These are phyloP conservation scores for Wallemia hederae DNA, from an alignment of 1,284 basidiomycete species.

Conservation along the genomic window DNA sequence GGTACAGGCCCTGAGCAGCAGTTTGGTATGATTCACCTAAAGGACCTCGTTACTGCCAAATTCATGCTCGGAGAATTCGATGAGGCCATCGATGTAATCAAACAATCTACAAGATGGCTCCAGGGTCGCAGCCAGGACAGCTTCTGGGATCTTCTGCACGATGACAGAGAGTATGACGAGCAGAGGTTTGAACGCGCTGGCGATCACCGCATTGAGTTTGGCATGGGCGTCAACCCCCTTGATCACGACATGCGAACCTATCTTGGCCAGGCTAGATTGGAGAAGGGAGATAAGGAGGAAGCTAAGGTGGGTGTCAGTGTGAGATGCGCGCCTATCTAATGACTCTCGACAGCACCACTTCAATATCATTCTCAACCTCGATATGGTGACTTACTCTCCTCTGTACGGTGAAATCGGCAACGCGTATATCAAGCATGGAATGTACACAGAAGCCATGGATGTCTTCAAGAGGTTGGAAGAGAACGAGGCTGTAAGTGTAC, in stretches of 20 bases:
- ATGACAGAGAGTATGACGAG: conserved; percentile 63
- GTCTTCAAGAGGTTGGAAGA: conserved; percentile 46
- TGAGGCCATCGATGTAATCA: conserved; percentile 36
- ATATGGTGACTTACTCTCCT: conserved; percentile 40
- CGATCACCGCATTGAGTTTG: conserved; percentile 12
- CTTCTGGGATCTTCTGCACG: conserved; percentile 52
- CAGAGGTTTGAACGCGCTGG: conserved; percentile 14
- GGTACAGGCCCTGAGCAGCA: background rate
- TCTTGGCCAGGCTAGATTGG: conserved; percentile 57
- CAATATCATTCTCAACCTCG: conserved; percentile 33
- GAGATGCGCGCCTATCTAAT: background rate
- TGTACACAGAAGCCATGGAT: conserved; percentile 42
- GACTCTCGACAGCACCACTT: conserved; percentile 33
- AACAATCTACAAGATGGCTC: conserved; percentile 57
- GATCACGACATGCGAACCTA: conserved; percentile 58
- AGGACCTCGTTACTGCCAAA: conserved; percentile 56
- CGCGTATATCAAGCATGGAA: conserved; percentile 40
- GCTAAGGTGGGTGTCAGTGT: conserved; percentile 30
- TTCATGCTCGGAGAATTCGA: conserved; percentile 39
- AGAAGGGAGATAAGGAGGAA: conserved; percentile 47
- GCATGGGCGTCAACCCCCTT: conserved; percentile 28
- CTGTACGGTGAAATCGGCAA: conserved; percentile 59
- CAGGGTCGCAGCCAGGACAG: conserved; percentile 43
- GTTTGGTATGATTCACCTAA: conserved; percentile 18
- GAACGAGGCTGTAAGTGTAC: conserved; percentile 28